A percentile compares a stretch with the other conserved stretches of the same genome.
Evolutionary conservation across 2,329 filamentous ascomycete species (phyloP).

Genomic region (Aspergillus hiratsukae): DNA sequence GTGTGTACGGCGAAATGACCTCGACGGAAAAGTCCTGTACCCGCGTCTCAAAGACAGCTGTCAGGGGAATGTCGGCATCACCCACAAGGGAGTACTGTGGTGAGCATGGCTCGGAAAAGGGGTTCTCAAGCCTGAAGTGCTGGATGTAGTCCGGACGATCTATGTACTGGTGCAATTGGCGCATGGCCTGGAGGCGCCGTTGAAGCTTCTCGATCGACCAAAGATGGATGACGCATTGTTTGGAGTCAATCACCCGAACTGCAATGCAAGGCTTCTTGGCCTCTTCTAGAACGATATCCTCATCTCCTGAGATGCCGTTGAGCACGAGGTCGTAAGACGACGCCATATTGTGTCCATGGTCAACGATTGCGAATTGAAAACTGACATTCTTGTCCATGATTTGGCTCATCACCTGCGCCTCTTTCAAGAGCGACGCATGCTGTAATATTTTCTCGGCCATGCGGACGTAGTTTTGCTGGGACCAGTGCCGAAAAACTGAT

Average conservation of each 20-base stretch:
- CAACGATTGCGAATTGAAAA: conserved; percentile 91
- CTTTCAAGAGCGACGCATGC: conserved; percentile 81
- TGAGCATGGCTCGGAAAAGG: conserved; percentile 86
- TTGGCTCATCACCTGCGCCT: conserved; percentile 97
- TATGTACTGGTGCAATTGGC: conserved; percentile 94
- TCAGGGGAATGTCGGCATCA: conserved; percentile 86
- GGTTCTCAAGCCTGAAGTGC: conserved; percentile 87
- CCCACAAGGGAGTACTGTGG: conserved; percentile 89
- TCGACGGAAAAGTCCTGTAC: conserved; percentile 94
- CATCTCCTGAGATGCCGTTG: conserved; percentile 82
- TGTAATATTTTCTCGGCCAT: conserved; percentile 92
- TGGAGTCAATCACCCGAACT: conserved; percentile 86
- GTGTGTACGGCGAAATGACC: conserved; percentile 86
- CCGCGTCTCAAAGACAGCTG: conserved; percentile 87
- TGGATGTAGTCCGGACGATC: conserved; percentile 92
- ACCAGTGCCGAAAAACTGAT: conserved; percentile 69
- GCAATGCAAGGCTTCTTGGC: conserved; percentile 85
- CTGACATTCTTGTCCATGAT: conserved; percentile 88
- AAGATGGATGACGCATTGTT: conserved; percentile 75
- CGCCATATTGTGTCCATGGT: conserved; percentile 78
- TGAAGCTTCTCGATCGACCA: conserved; percentile 95
- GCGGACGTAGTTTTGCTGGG: conserved; percentile 76
- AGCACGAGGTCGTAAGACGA: conserved; percentile 97
- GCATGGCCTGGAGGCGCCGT: conserved; percentile 82
- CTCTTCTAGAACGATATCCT: conserved; percentile 75